These are phyloP conservation scores for Cystobasidiaceae sp. DNA, from an alignment of 1,284 basidiomycete genomes.

Conservation along the genomic window DNA sequence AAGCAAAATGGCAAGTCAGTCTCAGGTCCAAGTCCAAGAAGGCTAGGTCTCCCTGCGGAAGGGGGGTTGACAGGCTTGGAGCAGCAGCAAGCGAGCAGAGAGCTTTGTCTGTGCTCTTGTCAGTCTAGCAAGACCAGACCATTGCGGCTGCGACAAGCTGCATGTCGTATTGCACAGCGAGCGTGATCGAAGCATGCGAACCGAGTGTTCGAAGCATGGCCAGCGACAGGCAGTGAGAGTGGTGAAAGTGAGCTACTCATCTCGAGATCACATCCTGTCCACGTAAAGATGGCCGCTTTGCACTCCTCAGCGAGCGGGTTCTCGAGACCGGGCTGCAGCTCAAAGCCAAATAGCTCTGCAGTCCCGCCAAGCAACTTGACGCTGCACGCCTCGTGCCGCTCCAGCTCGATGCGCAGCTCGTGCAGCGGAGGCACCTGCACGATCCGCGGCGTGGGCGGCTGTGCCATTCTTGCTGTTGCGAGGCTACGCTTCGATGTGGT, in stretches of 20 bases:
- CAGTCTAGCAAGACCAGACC: no score
- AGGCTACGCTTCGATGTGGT: no score
- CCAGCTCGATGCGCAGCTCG: slow-evolving; percentile 95
- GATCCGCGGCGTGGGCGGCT: slow-evolving; percentile 8
- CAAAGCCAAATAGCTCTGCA: slow-evolving; percentile 83
- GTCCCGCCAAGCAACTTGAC: slow-evolving; percentile 72
- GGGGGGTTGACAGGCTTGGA: no score
- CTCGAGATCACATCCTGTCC: slow-evolving; percentile 82
- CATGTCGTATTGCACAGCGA: no score
- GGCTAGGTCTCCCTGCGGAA: no score
- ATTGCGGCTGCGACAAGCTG: no score
- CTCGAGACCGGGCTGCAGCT: slow-evolving; percentile 70
- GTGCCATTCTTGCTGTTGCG: no score
- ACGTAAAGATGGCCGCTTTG: slow-evolving; percentile 80
- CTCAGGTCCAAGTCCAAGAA: neutral
- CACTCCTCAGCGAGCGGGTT: slow-evolving; percentile 80
- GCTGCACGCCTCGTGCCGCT: slow-evolving; percentile 71
- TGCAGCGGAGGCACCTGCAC: slow-evolving; percentile 33
- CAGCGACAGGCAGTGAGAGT: no score
- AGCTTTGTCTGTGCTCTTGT: no score
- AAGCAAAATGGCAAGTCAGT: slow-evolving; percentile 1
- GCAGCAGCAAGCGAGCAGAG: no score
- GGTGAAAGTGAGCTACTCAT: slow-evolving; percentile 57
- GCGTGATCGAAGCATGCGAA: no score
- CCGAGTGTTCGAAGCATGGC: no score